Base-by-base conservation (phyloP, 495 filamentous ascomycete species). In the Lasiosphaeriaceae sp. region DNA sequence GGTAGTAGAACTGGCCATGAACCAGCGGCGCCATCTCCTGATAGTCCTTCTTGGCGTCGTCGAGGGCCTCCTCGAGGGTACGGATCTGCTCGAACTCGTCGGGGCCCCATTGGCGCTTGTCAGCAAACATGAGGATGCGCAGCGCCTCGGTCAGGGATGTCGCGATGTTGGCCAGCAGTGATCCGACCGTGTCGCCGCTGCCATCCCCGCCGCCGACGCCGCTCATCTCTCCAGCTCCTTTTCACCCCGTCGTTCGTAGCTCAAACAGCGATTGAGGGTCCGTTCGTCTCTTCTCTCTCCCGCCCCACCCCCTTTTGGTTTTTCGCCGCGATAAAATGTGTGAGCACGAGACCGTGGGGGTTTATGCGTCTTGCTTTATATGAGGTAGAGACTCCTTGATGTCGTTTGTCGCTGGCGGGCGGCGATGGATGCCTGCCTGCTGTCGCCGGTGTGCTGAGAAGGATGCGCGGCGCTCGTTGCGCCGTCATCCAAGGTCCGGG, bases 11-110 rank as follows among this genome's bases (percentile, higher is more conserved):
- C 53, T 73, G 67, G 14, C 77, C 77, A 46, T 77, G 73, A 19
- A 79, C 73, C 20, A 80, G 62, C 24, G 62, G 63, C 2, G 69
- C 69, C 55, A 80, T 68, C 61, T 78, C 76, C 60, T 80, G 77
- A 50, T 77, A 80, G 65, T 80, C 77, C 66, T 74, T 73, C 60
- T 75, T 76, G 41, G 77, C 77, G 43, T 80, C 77, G 58, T 78
- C 77, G 49, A 80, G 72, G 8, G 71, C 69, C 31, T 72, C 71
- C 54, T 80, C 76, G 0, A 80, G 65, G 43, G 69, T 67, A 23
- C 75, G 75, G 17, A 71, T 62, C 61, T 80, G 77, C 57, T 80
- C 75, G 57, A 74, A 73, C 68, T 78, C 76, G 65, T 77, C 76
- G 31, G 73, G 66, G 0, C 73, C 75, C 77, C 76, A 78, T 21